Percentiles rank a stretch among this genome's conserved stretches.
Evolutionary conservation across 148 eudicot genomes (phyloP).

Genomic region (Salicornia ramosissima): DNA sequence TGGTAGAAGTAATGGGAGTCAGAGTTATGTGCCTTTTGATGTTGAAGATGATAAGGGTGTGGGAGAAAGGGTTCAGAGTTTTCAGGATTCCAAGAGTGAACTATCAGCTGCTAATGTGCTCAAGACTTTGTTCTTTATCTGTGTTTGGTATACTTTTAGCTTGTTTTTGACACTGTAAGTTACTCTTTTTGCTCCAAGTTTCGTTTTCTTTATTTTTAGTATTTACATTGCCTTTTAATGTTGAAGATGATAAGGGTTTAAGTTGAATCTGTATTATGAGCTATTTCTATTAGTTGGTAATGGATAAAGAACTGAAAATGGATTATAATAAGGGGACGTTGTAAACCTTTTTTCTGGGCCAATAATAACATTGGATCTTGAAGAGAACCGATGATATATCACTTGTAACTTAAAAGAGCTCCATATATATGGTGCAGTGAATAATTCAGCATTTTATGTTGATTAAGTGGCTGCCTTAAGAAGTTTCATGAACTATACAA

Average conservation of each 20-base stretch:
- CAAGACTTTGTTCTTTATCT: conserved; percentile 70
- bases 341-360: no score
- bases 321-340: background rate
- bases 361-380: background rate
- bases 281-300: background rate
- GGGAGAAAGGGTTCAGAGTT: no score
- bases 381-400: background rate
- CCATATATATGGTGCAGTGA: background rate
- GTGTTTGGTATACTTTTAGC: conserved; percentile 93
- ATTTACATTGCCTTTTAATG: conserved; percentile 4
- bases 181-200: background rate
- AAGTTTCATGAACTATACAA: background rate
- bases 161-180: conserved; percentile 90
- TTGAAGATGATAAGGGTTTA: background rate
- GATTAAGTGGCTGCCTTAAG: background rate
- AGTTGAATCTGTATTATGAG: background rate
- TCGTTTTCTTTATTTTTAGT: background rate
- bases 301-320: background rate
- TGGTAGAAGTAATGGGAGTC: conserved; percentile 23
- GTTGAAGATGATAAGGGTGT: conserved; percentile 45
- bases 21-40: conserved; percentile 46
- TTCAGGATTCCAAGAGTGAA: conserved; percentile 25
- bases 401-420: no score
- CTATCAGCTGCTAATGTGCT: conserved; percentile 63
- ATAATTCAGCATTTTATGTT: no score